Evolutionary conservation across 169 alveolate species (phyloP).

Genomic region (Plasmodium yoelii): DNA sequence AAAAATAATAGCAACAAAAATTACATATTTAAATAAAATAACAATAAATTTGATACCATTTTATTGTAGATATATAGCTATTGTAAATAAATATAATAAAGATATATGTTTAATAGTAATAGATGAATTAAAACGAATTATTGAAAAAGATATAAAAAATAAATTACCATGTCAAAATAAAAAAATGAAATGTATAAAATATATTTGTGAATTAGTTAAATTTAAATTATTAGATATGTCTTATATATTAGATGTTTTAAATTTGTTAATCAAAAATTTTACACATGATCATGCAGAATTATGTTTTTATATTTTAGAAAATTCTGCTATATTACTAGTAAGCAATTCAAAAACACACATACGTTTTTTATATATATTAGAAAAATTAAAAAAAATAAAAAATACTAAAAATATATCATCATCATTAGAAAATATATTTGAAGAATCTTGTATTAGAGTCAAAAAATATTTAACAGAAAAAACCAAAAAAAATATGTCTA

Average conservation of each 20-base stretch:
- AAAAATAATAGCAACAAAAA: conserved; percentile 29
- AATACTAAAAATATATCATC: conserved; percentile 37
- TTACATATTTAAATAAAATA: conserved; percentile 26
- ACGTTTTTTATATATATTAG: conserved; percentile 47
- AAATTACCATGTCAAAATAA: conserved; percentile 60
- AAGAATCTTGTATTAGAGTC: conserved; percentile 51
- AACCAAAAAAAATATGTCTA: conserved; percentile 18
- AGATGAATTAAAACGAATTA: conserved; percentile 44
- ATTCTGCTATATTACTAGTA: conserved; percentile 24
- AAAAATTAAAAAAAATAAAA: conserved; percentile 58
- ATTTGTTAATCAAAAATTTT: conserved; percentile 55
- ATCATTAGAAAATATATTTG: conserved; percentile 29
- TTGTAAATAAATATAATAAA: conserved; percentile 40
- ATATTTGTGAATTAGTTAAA: conserved; percentile 45
- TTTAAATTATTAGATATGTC: conserved; percentile 51
- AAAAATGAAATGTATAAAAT: conserved; percentile 55
- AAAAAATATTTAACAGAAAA: conserved; percentile 19
- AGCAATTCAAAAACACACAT: conserved; percentile 63
- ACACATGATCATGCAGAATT: conserved; percentile 62
- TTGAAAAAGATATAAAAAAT: conserved; percentile 44
- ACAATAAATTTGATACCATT: conserved; percentile 29
- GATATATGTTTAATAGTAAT: conserved; percentile 13
- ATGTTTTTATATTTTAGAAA: conserved; percentile 38
- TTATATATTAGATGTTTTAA: conserved; percentile 39
- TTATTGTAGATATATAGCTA: conserved; percentile 60